Evolutionary conservation across 768 basidiomycete genomes (phyloP).

Genomic region (Termitomyces heimii): DNA sequence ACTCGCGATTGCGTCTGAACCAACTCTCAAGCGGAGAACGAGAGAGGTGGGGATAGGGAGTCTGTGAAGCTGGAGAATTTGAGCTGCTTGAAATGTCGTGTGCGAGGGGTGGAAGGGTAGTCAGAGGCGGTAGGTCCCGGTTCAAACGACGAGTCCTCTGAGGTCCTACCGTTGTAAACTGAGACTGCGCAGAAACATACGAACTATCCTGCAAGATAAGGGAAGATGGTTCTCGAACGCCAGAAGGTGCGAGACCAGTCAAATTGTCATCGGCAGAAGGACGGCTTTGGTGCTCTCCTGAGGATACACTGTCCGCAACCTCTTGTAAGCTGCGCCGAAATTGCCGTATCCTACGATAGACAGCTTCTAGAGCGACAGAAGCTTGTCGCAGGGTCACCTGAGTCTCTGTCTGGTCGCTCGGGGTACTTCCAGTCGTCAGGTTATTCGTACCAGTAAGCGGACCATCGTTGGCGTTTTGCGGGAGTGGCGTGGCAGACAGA

Average conservation of each 20-base stretch:
- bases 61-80: background rate
- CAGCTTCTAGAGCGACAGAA: conserved; percentile 48
- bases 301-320: conserved; percentile 31
- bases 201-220: background rate
- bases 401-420: conserved; percentile 19
- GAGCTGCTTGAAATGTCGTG: background rate
- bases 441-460: background rate
- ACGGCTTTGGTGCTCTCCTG: conserved; percentile 1
- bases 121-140: background rate
- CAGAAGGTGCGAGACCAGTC: conserved; percentile 22
- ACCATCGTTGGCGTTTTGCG: conserved; percentile 11
- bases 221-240: background rate
- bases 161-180: background rate
- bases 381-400: conserved; percentile 40
- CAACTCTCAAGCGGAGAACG: conserved; percentile 22
- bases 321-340: conserved; percentile 46
- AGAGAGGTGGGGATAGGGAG: conserved; percentile 10
- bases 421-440: conserved; percentile 1
- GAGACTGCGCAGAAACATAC: background rate
- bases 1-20: conserved; percentile 17
- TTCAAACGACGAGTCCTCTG: background rate
- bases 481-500: conserved; percentile 17
- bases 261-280: conserved; percentile 28
- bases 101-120: background rate
- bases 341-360: conserved; percentile 49